Base-by-base conservation (phyloP, 257 asterid species). In the Ilex aquifolium region DNA sequence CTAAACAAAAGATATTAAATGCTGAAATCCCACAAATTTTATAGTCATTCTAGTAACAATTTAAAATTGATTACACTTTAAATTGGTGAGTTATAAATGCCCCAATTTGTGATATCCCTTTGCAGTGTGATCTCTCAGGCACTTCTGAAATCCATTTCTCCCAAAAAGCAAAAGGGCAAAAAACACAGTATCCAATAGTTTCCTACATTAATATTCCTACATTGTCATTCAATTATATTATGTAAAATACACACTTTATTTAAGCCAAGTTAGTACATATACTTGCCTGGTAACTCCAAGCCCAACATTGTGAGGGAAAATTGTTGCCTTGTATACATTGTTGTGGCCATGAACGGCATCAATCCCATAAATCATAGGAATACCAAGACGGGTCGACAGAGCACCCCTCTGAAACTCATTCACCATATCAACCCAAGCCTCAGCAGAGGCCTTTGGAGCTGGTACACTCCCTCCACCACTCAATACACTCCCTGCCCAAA, bases 301-400 rank as follows among this genome's bases (percentile, higher is more conserved):
- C 10, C 86, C 91, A 57, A 84, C 66, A 65, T 82, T 84, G 62
- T 84, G 91, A 7, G 91, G 91, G 27, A 84, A 84, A 54, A 84
- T 63, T 3, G 91, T 84, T 44, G 91, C 91, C 27, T 69, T 71
- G 36, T 76, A 81, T 12, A 72, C 87, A 62, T 66, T 74, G 77
- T 64, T 74, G 65, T 84, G 79, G 16, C 91, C 87, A 55, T 81
- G 91, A 69, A 79, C 65, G 13, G 85, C 85, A 67, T 81, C 85
- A 30, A 69, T 68, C 1, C 88, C 85, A 59, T 77, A 81, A 12
- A 82, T 39, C 71, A 79, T 65, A 4, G 91, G 91, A 14, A 84
- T 84, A 1, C 84, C 88, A 21, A 84, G 91, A 0, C 82, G 74
- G 31, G 77, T 69, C 0, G 91, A 84, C 60, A 84, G 85, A 10